Conservation (phyloP, 495 filamentous ascomycete genomes). For the Elasticomyces elasticus region DNA sequence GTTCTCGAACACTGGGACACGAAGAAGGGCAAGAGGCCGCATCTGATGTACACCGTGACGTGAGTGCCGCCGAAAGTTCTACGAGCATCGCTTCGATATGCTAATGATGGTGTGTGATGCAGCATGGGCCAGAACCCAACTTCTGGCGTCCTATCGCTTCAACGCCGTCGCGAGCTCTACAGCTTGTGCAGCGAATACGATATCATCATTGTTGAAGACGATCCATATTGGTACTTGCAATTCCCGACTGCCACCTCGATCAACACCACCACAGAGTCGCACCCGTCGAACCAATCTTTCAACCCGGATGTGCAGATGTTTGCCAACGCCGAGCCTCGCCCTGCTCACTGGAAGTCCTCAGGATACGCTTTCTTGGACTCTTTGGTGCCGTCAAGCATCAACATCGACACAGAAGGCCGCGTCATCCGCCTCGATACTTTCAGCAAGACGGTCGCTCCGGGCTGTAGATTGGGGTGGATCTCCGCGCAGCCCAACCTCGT, state of each 20-base stretch:
- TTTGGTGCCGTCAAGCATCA: constrained; percentile 65
- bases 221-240: constrained; percentile 94
- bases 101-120: background rate
- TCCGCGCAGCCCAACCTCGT: constrained; percentile 58
- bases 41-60: constrained; percentile 85
- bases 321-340: constrained; percentile 18
- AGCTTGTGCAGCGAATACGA: constrained; percentile 72
- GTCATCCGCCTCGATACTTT: constrained; percentile 53
- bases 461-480: constrained; percentile 39
- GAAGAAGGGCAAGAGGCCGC: constrained; percentile 59
- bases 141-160: constrained; percentile 56
- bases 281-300: constrained; percentile 17
- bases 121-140: constrained; percentile 92
- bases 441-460: constrained; percentile 38
- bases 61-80: constrained; percentile 38
- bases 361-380: constrained; percentile 74
- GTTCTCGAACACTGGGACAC: constrained; percentile 74
- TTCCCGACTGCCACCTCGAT: constrained; percentile 54
- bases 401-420: constrained; percentile 70
- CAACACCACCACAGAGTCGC: constrained; percentile 24
- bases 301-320: constrained; percentile 20
- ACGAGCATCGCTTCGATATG: background rate
- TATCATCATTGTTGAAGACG: constrained; percentile 87
- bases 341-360: constrained; percentile 43
- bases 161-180: constrained; percentile 70